phyloP scores from a whole-genome alignment of 108 stramenopile species.

The Cyclostephanos tholiformis region DNA sequence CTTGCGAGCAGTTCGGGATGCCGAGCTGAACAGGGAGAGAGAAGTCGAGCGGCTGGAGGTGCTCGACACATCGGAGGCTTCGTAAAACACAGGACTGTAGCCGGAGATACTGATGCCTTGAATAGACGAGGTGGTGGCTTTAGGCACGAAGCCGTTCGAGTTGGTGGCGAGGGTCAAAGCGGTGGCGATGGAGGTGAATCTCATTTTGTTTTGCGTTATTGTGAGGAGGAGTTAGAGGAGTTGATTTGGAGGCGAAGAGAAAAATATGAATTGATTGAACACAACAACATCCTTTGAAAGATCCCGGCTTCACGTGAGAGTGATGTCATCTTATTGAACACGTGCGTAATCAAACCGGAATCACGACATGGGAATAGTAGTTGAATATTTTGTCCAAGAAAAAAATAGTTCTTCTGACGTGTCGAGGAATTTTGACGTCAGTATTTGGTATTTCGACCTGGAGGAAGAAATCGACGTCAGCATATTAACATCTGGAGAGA shows the following conservation, averaged over 20 bases:
- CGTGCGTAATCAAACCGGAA: no score
- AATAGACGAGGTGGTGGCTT: not conserved
- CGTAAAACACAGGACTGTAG: not conserved
- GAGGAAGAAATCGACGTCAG: not conserved
- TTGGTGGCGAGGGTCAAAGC: slow-evolving; percentile 3
- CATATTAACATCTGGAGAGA: no score
- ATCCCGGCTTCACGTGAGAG: no score
- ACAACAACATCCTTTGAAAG: no score
- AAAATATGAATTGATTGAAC: no score
- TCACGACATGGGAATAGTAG: no score
- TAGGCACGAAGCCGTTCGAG: slow-evolving; percentile 11
- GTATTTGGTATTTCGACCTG: not conserved
- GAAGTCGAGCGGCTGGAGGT: not conserved
- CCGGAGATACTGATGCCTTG: not conserved
- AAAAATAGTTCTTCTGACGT: no score
- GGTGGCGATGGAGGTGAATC: slow-evolving; percentile 18
- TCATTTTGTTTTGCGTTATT: slow-evolving; percentile 10
- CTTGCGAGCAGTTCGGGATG: not conserved
- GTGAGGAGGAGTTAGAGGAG: no score
- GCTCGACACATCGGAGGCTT: not conserved
- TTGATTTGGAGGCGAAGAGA: no score
- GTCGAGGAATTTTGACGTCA: not conserved
- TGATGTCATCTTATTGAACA: no score
- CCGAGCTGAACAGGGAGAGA: slow-evolving; percentile 14
- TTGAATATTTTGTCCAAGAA: no score